A percentile compares a stretch with the other conserved stretches of the same genome.
Conservation (phyloP, 148 eudicot species). For the Amaranthus cruentus region DNA sequence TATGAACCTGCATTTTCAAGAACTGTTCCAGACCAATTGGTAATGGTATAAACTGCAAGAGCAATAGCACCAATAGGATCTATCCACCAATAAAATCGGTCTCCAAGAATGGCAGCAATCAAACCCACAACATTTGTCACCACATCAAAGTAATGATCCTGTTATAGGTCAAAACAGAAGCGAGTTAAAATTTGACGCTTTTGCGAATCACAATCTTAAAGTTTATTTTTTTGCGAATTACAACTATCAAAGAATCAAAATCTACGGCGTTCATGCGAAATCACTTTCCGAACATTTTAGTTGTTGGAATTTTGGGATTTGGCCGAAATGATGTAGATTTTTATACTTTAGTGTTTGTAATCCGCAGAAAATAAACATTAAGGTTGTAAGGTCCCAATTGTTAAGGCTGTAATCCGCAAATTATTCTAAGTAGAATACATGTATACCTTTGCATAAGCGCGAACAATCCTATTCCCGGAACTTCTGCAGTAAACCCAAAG, state of each 20-base stretch:
- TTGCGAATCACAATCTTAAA: too few species aligned
- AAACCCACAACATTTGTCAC: conserved; percentile 72
- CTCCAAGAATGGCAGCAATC: conserved; percentile 69
- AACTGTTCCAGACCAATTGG: conserved; percentile 74
- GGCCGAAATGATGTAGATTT: too few species aligned
- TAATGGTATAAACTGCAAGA: conserved; percentile 60
- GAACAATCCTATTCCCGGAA: conserved; percentile 64
- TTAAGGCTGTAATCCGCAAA: too few species aligned
- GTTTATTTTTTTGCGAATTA: too few species aligned
- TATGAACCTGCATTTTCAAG: conserved; percentile 67
- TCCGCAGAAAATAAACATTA: too few species aligned
- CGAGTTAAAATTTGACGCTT: background rate
- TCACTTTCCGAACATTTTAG: too few species aligned
- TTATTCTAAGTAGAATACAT: too few species aligned
- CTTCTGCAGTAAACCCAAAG: conserved; percentile 70
- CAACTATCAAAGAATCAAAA: too few species aligned
- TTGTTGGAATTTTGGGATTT: too few species aligned
- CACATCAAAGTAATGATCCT: conserved; percentile 85
- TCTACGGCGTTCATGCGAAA: too few species aligned
- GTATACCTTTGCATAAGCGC: conserved; percentile 70
- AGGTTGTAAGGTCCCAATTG: too few species aligned
- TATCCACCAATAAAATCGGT: conserved; percentile 65
- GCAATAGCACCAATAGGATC: conserved; percentile 68
- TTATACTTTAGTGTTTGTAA: too few species aligned
- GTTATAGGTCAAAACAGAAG: conserved; percentile 2